These are phyloP conservation scores for Xylaria acuta DNA, from an alignment of 495 filamentous ascomycete genomes.

Conservation along the genomic window DNA sequence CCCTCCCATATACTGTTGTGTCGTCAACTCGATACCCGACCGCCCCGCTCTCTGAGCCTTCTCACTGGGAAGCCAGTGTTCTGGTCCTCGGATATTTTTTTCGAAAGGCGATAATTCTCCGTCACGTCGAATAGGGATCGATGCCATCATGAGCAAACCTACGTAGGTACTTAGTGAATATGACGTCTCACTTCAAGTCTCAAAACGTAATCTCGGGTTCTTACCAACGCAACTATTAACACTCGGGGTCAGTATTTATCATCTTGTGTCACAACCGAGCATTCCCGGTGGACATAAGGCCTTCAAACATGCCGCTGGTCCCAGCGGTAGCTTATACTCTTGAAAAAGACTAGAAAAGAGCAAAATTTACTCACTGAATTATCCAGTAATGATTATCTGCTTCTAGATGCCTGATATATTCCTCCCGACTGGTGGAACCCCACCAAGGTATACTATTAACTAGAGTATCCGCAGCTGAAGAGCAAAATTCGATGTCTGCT, in stretches of 20 bases:
- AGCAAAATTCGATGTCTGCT: background rate
- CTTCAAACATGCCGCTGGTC: background rate
- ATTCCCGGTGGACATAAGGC: background rate
- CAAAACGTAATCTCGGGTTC: background rate
- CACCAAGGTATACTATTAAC: background rate
- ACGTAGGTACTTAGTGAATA: background rate
- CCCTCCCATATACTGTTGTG: background rate
- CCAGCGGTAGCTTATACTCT: background rate
- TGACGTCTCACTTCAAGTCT: background rate
- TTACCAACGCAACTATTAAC: background rate
- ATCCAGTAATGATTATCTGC: background rate
- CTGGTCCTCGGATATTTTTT: background rate
- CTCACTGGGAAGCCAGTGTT: background rate
- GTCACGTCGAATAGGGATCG: background rate
- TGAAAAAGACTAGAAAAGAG: background rate
- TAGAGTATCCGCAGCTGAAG: background rate
- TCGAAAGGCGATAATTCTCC: background rate
- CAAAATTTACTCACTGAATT: background rate
- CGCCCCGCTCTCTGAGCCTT: background rate
- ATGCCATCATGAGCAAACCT: conserved; percentile 22
- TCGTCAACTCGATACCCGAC: background rate
- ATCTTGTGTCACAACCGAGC: background rate
- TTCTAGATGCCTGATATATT: background rate
- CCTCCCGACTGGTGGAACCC: background rate
- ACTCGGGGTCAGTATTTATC: background rate